Base-by-base conservation (phyloP, 768 basidiomycete genomes). In the Multifurca ochricompacta region DNA sequence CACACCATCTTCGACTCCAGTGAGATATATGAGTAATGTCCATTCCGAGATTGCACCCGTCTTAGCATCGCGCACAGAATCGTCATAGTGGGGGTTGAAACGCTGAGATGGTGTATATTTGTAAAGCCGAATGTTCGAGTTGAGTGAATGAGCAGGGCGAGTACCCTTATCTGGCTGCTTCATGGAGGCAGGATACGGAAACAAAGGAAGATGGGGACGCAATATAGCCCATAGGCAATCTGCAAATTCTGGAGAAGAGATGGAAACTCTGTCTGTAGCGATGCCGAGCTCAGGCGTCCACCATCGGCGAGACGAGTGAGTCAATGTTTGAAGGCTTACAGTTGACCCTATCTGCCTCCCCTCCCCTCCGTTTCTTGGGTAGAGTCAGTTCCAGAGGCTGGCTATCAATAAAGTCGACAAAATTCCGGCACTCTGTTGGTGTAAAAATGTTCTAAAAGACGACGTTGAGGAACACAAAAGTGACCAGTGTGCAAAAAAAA, bases 1-100 rank as follows among this genome's bases (percentile, higher is more conserved):
- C 2, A 89, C 79, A 16, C 84, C 85, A 63, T 87, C 85, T 62
- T 88, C 83, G 4, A 65, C 65, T 1, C 87, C 87, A 5, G 83
- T 81, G 31, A 90, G 66, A 63, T 89, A 89, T 23, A 89, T 73
- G 23, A 90, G 67, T 34, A 89, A 66, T 0, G 87, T 90, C 87
- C 87, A 89, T 65, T 87, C 85, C 31, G 83, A 85, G 64, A 76
- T 79, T 1, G 76, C 74, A 4, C 82, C 82, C 6, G 82, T 81
- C 48, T 71, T 63, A 4, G 73, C 52, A 63, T 85, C 84, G 7
- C 74, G 73, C 25, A 85, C 79, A 18, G 80, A 79, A 62, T 86
- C 85, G 59, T 89, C 86, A 61, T 87, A 89, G 65, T 88, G 87
- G 13, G 80, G 77, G 19, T 84, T 83, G 67, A 89, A 88, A 67